phyloP scores from a whole-genome alignment of 2,329 filamentous ascomycete species.

The Aspergillus amoenus region DNA sequence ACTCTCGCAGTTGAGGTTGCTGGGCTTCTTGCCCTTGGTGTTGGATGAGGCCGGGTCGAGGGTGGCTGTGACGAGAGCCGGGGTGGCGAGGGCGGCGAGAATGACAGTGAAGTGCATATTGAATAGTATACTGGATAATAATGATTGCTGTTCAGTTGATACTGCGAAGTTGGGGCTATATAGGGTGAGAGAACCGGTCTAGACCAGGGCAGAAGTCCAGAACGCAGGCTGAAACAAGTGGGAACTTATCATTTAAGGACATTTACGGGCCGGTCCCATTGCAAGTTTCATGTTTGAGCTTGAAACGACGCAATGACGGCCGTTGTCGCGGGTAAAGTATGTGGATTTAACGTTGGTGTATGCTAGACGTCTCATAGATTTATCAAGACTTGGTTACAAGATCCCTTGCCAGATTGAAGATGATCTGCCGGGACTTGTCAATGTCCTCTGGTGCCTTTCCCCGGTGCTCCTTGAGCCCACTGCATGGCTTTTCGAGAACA shows the following conservation, averaged over 20 bases:
- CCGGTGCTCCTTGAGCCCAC: background rate
- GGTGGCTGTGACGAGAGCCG: conserved; percentile 25
- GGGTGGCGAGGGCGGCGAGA: conserved; percentile 6
- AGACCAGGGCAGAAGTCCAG: background rate
- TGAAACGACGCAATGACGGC: background rate
- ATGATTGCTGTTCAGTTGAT: background rate
- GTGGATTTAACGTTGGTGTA: no score
- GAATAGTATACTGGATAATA: no score
- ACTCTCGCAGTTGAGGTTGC: conserved; percentile 30
- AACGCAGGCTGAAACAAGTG: background rate
- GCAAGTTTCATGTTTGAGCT: background rate
- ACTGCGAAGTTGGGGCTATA: background rate
- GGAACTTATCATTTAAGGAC: background rate
- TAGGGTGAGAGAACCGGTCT: background rate
- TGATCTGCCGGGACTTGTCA: background rate
- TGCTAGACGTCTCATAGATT: no score
- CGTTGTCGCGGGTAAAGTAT: no score
- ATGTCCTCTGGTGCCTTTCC: background rate
- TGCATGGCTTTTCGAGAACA: background rate
- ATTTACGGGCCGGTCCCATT: background rate
- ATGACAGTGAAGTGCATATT: conserved; percentile 9
- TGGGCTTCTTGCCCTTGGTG: conserved; percentile 36
- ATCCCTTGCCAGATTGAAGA: background rate
- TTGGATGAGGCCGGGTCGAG: conserved; percentile 36
- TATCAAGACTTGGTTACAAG: background rate